These are phyloP conservation scores for Chlorella sp. DNA, from an alignment of 139 green algal genomes.

Conservation along the genomic window DNA sequence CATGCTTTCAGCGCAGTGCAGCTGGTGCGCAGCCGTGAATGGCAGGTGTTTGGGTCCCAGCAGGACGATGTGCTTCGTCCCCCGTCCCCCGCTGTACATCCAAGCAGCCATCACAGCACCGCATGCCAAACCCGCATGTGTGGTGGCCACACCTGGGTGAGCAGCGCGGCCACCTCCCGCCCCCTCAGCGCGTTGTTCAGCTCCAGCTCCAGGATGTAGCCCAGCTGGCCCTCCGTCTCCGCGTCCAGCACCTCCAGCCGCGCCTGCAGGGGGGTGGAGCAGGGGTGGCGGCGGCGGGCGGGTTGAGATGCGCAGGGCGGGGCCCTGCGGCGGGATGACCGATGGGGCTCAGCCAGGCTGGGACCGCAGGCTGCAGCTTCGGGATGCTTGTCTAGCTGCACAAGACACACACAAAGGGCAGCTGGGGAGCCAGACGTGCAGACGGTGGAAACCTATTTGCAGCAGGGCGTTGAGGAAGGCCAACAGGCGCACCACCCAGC, in stretches of 20 bases:
- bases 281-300: background rate
- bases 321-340: no score
- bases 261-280: background rate
- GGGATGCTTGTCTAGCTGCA: no score
- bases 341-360: no score
- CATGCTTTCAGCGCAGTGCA: background rate
- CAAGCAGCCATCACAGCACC: background rate
- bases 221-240: slow-evolving; percentile 46
- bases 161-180: slow-evolving; percentile 36
- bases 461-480: background rate
- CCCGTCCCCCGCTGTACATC: background rate
- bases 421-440: no score
- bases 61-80: no score
- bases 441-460: no score
- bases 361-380: no score
- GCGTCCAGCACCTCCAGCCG: slow-evolving; percentile 49
- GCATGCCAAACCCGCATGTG: background rate
- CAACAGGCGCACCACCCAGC: background rate
- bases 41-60: no score
- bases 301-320: no score
- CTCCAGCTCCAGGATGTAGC: slow-evolving; percentile 37
- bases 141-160: slow-evolving; percentile 19
- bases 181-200: slow-evolving; percentile 29
- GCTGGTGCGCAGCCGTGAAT: no score
- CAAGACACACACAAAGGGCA: no score